Base-by-base conservation (phyloP, 2,329 filamentous ascomycete genomes). In the Aspergillus caelatus region DNA sequence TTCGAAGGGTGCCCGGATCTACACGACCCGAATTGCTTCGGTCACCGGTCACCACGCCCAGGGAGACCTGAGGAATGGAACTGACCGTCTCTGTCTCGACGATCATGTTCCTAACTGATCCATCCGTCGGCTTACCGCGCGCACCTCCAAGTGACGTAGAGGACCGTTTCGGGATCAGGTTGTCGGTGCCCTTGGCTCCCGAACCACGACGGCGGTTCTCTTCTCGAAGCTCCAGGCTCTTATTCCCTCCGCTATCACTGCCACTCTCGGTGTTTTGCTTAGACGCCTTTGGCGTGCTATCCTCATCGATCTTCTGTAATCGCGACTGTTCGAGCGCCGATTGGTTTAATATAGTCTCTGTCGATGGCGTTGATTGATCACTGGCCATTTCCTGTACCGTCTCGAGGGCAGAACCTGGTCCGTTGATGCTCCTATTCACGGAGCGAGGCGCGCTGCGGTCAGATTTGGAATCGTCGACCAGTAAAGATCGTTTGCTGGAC, bases 41-140 rank as follows among this genome's bases (percentile, higher is more conserved):
- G 65, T 89, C 88, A 52, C 83, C 82, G 41, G 82, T 78, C 30
- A 79, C 84, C 43, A 87, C 87, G 39, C 90, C 89, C 32, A 97
- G 83, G 11, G 90, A 88, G 32, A 94, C 86, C 73, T 96, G 94
- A 12, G 94, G 93, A 60, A 97, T 91, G 3, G 94, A 96, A 50
- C 88, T 91, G 43, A 99, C 95, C 0, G 94, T 96, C 78, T 99
- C 95, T 0, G 95, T 97, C 81, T 99, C 95, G 16, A 98, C 94
- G 11, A 93, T 98, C 93, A 99, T 97, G 71, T 92, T 95, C 74
- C 91, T 89, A 62, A 89, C 86, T 41, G 91, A 90, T n/a, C 88
- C 89, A 74, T 96, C 92, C 58, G 84, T 75, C 32, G 87, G 82
- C 75, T 94, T 92, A 39, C 86, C 84, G 74, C 93, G 92, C 54